Evolutionary conservation across 352 stramenopile genomes (phyloP).

Genomic region (Thraustochytrium sp.): DNA sequence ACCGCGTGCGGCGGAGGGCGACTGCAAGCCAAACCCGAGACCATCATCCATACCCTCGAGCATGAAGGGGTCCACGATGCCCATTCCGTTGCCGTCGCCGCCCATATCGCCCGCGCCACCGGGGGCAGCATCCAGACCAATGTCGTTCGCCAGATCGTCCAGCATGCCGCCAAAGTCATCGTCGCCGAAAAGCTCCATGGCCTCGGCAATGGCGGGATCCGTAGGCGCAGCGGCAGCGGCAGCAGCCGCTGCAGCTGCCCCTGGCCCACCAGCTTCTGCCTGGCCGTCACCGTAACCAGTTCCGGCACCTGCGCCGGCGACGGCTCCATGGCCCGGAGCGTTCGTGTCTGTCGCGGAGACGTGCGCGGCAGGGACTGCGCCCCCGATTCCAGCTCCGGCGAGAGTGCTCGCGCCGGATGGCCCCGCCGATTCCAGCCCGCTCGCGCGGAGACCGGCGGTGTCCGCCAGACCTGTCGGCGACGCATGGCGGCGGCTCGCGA

Average conservation of each 20-base stretch:
- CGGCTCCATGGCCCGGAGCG: no score
- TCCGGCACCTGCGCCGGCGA: no score
- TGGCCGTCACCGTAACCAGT: no score
- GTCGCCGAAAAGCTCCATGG: conserved; percentile 4
- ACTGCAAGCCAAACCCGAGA: not conserved
- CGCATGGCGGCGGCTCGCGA: not conserved
- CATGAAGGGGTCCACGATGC: not conserved
- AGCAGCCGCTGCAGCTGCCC: no score
- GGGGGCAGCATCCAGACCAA: not conserved
- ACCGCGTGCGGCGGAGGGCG: not conserved
- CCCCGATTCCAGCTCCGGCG: no score
- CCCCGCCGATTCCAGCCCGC: no score
- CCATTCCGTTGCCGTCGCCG: not conserved
- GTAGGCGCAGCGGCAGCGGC: not conserved
- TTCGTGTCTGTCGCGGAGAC: no score
- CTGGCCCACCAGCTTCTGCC: not conserved
- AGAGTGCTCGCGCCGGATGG: no score
- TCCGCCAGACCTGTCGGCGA: no score
- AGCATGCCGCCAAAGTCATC: conserved; percentile 20
- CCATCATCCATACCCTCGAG: not conserved
- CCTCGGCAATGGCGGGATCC: not conserved
- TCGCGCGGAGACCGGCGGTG: not conserved
- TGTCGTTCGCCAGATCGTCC: not conserved
- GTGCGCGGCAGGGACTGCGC: no score
- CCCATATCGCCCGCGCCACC: not conserved